Percentiles rank a stretch among this genome's conserved stretches.
Conservation (phyloP, 2,329 filamentous ascomycete species). For the Aspergillus clavatus region DNA sequence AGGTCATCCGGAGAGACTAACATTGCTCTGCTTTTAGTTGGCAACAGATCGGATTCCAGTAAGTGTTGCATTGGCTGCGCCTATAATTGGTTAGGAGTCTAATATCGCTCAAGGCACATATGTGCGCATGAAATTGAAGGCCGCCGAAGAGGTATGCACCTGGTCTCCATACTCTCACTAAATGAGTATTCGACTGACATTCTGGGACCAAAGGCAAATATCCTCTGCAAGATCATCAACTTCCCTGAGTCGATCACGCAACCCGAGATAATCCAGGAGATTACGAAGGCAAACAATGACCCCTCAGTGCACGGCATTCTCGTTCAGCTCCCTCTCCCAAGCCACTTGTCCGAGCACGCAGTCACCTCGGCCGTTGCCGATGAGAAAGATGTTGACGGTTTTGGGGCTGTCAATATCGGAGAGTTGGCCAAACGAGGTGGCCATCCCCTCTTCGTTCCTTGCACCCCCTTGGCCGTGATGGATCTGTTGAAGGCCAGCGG, state of each 20-base stretch:
- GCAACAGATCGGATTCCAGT: slow-evolving; percentile 89
- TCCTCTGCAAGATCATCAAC: slow-evolving; percentile 79
- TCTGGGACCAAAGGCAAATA: slow-evolving; percentile 64
- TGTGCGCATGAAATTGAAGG: slow-evolving; percentile 99
- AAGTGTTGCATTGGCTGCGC: slow-evolving; percentile 35
- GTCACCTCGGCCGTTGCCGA: slow-evolving; percentile 87
- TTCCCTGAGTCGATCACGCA: slow-evolving; percentile 77
- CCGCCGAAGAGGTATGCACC: slow-evolving; percentile 73
- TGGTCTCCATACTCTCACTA: not conserved
- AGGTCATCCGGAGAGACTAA: slow-evolving; percentile 2
- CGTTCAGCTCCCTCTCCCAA: slow-evolving; percentile 86
- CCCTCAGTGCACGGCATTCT: slow-evolving; percentile 82
- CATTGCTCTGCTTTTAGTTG: slow-evolving; percentile 54
- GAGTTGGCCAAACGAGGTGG: slow-evolving; percentile 95
- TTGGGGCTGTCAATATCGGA: slow-evolving; percentile 89
- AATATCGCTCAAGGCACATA: slow-evolving; percentile 65
- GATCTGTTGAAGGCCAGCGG: slow-evolving; percentile 78
- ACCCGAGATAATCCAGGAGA: slow-evolving; percentile 76
- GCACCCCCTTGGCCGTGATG: slow-evolving; percentile 97
- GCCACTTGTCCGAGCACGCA: slow-evolving; percentile 81
- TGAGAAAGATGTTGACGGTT: slow-evolving; percentile 97
- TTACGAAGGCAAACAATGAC: slow-evolving; percentile 81
- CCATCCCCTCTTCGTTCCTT: slow-evolving; percentile 81
- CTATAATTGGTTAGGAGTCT: slow-evolving; percentile 20
- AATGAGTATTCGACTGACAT: slow-evolving; percentile 7